These are phyloP conservation scores for Ceratocystis cubensis DNA, from an alignment of 2,329 filamentous ascomycete species.

Conservation along the genomic window DNA sequence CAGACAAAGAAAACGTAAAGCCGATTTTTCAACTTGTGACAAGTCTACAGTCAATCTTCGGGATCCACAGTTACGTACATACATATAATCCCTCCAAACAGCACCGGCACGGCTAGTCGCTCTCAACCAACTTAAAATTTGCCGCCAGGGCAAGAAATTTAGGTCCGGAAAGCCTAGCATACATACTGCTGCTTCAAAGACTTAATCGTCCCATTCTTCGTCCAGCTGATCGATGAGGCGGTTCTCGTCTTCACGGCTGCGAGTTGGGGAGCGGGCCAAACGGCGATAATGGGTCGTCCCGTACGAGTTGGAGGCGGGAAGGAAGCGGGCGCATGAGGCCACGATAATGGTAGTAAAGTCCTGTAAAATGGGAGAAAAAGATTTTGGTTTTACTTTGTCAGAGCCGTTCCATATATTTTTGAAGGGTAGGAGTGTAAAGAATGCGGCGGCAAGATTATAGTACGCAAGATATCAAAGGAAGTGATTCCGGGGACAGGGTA, in stretches of 20 bases:
- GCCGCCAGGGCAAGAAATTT: not conserved
- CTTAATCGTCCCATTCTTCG: constrained; percentile 84
- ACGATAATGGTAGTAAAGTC: constrained; percentile 55
- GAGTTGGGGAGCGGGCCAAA: constrained; percentile 42
- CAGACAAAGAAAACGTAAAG: not conserved
- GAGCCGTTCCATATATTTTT: not conserved
- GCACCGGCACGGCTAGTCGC: not conserved
- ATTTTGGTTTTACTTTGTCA: not conserved
- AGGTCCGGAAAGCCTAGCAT: too few species aligned
- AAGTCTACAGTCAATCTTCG: not conserved
- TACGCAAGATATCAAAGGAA: too few species aligned
- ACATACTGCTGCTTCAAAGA: not conserved
- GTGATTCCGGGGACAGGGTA: not conserved
- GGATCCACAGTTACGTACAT: not conserved
- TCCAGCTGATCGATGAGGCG: constrained; percentile 89
- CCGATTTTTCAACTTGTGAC: not conserved
- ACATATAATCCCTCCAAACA: not conserved
- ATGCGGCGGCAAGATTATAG: not conserved
- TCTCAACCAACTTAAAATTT: not conserved
- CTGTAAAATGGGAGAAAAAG: constrained; percentile 28
- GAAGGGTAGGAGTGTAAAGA: not conserved
- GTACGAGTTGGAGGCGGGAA: constrained; percentile 39
- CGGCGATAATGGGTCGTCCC: constrained; percentile 49
- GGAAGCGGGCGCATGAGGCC: constrained; percentile 54
- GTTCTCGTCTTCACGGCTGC: constrained; percentile 70